phyloP scores from a whole-genome alignment of 148 eudicot genomes.

The Camellia sinensis region DNA sequence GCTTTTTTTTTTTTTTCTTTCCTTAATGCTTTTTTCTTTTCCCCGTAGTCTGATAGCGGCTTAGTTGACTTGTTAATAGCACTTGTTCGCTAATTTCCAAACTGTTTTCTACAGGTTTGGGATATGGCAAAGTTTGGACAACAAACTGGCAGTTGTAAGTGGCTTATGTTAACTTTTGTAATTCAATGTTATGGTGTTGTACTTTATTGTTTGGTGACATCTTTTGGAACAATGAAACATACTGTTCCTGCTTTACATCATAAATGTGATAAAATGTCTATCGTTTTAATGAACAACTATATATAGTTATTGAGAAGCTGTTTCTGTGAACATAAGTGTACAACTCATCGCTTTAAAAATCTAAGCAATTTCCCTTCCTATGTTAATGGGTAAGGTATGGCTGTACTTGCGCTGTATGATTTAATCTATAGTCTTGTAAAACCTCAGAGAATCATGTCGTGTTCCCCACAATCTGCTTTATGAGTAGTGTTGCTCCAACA shows the following conservation, averaged over 20 bases:
- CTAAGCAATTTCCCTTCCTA: neutral
- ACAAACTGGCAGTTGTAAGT: conserved; percentile 64
- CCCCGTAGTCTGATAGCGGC: neutral
- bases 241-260: neutral
- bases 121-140: conserved; percentile 96
- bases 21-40: neutral
- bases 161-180: neutral
- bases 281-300: neutral
- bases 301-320: neutral
- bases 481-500: too few species aligned
- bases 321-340: neutral
- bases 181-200: neutral
- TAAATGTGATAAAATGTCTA: neutral
- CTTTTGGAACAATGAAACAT: neutral
- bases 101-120: conserved; percentile 63
- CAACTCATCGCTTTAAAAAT: neutral
- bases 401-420: neutral
- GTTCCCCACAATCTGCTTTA: neutral
- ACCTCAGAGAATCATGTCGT: neutral
- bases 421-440: neutral
- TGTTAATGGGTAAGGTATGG: neutral
- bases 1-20: neutral
- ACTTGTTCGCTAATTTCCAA: conserved; percentile 11
- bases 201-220: neutral
- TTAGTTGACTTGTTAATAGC: neutral